Base-by-base conservation (phyloP, 768 basidiomycete genomes). In the Polyporus arcularius region DNA sequence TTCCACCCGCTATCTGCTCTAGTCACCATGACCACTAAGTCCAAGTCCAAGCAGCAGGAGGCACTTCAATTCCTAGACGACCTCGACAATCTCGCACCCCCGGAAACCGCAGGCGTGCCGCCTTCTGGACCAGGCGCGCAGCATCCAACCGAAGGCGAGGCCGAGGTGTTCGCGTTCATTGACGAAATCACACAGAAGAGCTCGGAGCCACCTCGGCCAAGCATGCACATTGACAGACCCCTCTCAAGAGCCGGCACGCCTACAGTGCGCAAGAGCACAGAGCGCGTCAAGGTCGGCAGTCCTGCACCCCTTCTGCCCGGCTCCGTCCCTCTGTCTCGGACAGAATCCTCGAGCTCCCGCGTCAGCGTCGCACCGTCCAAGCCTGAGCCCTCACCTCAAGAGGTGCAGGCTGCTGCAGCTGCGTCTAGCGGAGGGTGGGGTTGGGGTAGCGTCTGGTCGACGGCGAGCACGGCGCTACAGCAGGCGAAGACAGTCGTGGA, bases 151-250 rank as follows among this genome's bases (percentile, higher is more conserved):
- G 83, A 84, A 63, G 87, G 85, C 35, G 90, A 95, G 66, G 84
- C 84, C 58, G 91, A 93, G 63, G 94, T 92, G 28, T 85, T 96
- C 30, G 94, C 94, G 15, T 96, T 96, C 79, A 85, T 97, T 43
- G 92, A 97, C 72, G 93, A 97, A 75, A 93, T 96, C 65, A 94
- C 92, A 0, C 92, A 92, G 83, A 96, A 94, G 76, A 90, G 88
- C 73, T 81, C 88, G 6, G 91, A 90, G 65, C 88, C 90, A 12
- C 85, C 87, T 18, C 85, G 88, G 30, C 68, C 83, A 4, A 75
- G 82, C 31, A 80, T 82, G 16, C 82, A 83, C 65, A 75, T 83
- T 57, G 85, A 87, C 52, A 78, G 85, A 15, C 83, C 83, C 14
- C 67, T 78, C 54, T 87, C 87, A 54, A 83, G 89, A 49, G 82